Base-by-base conservation (phyloP, 768 basidiomycete genomes). In the Mrakia frigida region DNA sequence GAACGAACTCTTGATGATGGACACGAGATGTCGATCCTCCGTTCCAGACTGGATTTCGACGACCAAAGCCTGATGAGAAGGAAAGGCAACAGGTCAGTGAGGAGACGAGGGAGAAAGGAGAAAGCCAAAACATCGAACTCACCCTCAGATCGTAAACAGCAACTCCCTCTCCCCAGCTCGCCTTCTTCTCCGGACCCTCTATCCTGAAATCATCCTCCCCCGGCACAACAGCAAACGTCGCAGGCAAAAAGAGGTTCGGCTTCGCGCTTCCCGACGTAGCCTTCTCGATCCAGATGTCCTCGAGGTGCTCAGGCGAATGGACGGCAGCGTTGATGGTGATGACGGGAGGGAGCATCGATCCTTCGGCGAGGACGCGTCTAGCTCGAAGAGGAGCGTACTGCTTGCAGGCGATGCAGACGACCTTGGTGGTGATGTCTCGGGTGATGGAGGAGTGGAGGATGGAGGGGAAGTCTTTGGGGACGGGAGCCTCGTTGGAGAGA, bases 311-410 rank as follows among this genome's bases (percentile, higher is more conserved):
- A 0, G 92, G 88, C 31, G 89, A 90, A 76, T 90, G 88, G 0
- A 92, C 90, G 43, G 88, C 89, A 0, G 94, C 90, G 83, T 98
- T 98, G 79, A 99, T 83, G 0, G 92, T 90, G 16, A 99, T 84
- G 28, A 98, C 86, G 0, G 93, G 90, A 0, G 97, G 97, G 1
- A 98, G 84, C n/a, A 53, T 76, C 23, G 73, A 76, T 52, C 83
- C 82, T 16, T 88, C 86, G 25, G 89, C 84, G 50, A 91, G 88
- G 1, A 88, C 89, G 18, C 92, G 89, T 56, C 87, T 86, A 46
- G 89, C 89, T 53, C 89, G 87, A 78, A 96, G 91, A 21, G 86
- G 89, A 2, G 91, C 84, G 80, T 91, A 89, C 52, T 90, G 88
- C 82, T 90, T 91, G 85, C 96, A 98, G 2, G 85, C 87, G 78